phyloP scores from a whole-genome alignment of 2,329 filamentous ascomycete species.

The Paracorniculantispora psalliotae region DNA sequence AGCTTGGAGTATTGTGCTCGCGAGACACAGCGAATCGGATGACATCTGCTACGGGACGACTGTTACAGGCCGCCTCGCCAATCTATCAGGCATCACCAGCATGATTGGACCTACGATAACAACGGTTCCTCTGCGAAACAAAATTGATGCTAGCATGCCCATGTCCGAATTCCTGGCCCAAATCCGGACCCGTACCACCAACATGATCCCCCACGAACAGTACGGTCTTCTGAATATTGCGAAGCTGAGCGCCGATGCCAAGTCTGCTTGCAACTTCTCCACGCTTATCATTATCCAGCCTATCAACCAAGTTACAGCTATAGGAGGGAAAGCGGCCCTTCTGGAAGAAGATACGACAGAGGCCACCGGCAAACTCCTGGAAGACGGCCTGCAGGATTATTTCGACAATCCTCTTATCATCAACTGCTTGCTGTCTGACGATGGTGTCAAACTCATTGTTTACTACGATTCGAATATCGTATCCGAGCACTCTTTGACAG shows the following conservation, averaged over 20 bases:
- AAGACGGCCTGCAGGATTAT: neutral
- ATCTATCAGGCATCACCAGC: neutral
- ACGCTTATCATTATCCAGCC: slow-evolving; percentile 16
- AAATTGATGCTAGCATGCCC: neutral
- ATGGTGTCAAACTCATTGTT: neutral
- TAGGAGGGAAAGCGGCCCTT: neutral
- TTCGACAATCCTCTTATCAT: neutral
- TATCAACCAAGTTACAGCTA: neutral
- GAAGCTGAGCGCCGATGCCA: slow-evolving; percentile 11
- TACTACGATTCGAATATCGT: neutral
- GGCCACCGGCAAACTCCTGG: neutral
- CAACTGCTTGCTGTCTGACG: neutral
- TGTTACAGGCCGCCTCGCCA: neutral
- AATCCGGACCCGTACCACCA: neutral
- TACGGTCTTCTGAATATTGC: slow-evolving; percentile 12
- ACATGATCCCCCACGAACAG: slow-evolving; percentile 8
- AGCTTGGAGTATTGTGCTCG: slow-evolving; percentile 1
- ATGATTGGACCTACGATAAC: neutral
- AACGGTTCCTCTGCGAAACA: neutral
- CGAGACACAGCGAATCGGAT: slow-evolving; percentile 6
- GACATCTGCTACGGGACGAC: slow-evolving; percentile 4
- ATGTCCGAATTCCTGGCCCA: neutral
- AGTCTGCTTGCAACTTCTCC: slow-evolving; percentile 11
- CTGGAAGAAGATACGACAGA: neutral
- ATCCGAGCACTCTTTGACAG: neutral